phyloP scores from a whole-genome alignment of 371 early-diverging fungal species.

The Syncephalastrum racemosum region DNA sequence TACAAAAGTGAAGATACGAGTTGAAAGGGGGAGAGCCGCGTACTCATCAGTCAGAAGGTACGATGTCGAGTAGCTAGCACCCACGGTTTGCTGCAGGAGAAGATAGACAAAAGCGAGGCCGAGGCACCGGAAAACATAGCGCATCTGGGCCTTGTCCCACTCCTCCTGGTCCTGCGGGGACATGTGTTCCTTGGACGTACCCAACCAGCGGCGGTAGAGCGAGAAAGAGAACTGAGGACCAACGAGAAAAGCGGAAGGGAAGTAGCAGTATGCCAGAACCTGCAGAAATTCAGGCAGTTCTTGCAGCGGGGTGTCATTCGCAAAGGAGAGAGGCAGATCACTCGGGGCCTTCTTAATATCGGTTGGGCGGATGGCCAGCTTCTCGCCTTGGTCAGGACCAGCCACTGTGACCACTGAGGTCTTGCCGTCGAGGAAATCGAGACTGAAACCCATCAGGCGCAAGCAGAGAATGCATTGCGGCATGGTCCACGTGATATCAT shows the following conservation, averaged over 20 bases:
- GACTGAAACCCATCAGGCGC: conserved; percentile 70
- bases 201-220: conserved; percentile 57
- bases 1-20: conserved; percentile 46
- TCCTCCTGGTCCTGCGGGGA: conserved; percentile 36
- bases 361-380: conserved; percentile 7
- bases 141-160: conserved; percentile 38
- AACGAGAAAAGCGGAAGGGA: conserved; percentile 65
- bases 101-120: conserved; percentile 52
- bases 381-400: conserved; percentile 13
- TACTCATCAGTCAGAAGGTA: conserved; percentile 56
- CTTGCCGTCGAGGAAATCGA: conserved; percentile 64
- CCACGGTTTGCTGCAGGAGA: conserved; percentile 50
- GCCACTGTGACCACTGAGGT: conserved; percentile 13
- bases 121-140: conserved; percentile 48
- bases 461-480: conserved; percentile 73
- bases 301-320: conserved; percentile 32
- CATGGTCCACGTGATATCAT: conserved; percentile 74
- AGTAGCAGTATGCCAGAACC: conserved; percentile 60
- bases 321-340: conserved; percentile 35
- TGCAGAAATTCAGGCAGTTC: conserved; percentile 52
- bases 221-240: conserved; percentile 78
- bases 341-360: conserved; percentile 16
- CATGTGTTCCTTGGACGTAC: conserved; percentile 27
- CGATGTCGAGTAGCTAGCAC: conserved; percentile 44
- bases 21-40: conserved; percentile 31